Evolutionary conservation across 2,329 filamentous ascomycete species (phyloP), one percentile per base, ranked within the genome.

Genomic region (Metarhizium brunneum): DNA sequence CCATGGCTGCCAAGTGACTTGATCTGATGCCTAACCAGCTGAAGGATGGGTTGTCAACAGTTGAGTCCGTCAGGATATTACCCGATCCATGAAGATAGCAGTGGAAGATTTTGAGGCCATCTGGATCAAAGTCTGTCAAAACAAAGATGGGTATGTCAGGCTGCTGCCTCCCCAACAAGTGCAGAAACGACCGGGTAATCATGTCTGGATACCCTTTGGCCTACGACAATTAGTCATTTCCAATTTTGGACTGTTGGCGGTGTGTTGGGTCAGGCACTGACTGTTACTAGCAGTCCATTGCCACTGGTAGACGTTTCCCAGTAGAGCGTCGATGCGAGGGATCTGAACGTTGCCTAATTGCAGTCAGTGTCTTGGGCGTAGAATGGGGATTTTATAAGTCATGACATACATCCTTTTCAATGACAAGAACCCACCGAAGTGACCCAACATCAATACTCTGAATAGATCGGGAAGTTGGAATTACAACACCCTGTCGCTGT

Each of bases 161-260:
- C 20, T 71, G 72, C 8, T 67, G 68, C 0, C 62, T 66, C 42
- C 79, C 76, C 1, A 90, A 54, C 13, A 74, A 66, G 47, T 77
- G 75, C 1, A 92, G 71, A 54, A 92, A 85, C 16, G 77, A 76
- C 7, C 87, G 76, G 0, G 88, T 90, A 1, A 80, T 77, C 50
- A 92, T 72, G 62, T 94, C 90, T 0, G 90, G 88, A 64, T 90
- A 94, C 2, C 90, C 90, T 74, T 92, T 94, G 1, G 84, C 89
- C 86, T 90, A 54, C 2, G 2, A 6, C 6, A 51, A 38, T 57
- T 20, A 57, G 50, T 47, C n/a, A 18, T n/a, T 40, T 20, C n/a
- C 13, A 18, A 13, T 25, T 18, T 16, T 14, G n/a, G 35, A 50
- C 14, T 6, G 8, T 20, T 16, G 30, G 16, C 18, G 14, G 6